phyloP scores from a whole-genome alignment of 768 basidiomycete genomes.

The Pisolithus orientalis region DNA sequence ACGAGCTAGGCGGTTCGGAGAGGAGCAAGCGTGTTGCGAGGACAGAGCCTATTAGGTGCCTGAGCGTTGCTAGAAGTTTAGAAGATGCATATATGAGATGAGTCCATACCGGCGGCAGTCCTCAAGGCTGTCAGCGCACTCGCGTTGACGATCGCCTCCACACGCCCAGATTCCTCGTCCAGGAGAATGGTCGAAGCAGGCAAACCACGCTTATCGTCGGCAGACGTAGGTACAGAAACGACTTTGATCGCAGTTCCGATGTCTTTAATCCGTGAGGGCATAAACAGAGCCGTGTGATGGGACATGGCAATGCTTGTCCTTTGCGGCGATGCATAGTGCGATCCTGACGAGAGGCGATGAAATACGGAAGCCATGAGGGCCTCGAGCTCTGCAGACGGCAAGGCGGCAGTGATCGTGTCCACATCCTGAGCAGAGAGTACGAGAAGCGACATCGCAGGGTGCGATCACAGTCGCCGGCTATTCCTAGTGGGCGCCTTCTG shows the following conservation, averaged over 20 bases:
- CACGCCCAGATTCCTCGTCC: conserved; percentile 59
- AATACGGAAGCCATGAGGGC: conserved; percentile 57
- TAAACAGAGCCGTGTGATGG: conserved; percentile 66
- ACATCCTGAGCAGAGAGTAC: conserved; percentile 62
- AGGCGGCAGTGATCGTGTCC: conserved; percentile 36
- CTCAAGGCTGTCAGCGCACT: conserved; percentile 69
- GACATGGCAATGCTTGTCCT: conserved; percentile 48
- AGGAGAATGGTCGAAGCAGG: conserved; percentile 74
- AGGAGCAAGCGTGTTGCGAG: conserved; percentile 42
- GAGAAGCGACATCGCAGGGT: conserved; percentile 38
- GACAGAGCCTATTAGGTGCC: conserved; percentile 33
- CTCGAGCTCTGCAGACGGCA: conserved; percentile 43
- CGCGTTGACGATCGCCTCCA: conserved; percentile 77
- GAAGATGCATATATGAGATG: too few species aligned
- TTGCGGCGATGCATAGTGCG: conserved; percentile 39
- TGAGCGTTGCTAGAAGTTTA: background rate
- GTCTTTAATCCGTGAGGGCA: conserved; percentile 63
- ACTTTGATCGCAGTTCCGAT: conserved; percentile 67
- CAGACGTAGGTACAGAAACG: conserved; percentile 57
- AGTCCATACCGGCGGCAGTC: conserved; percentile 65
- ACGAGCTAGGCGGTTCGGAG: conserved; percentile 25
- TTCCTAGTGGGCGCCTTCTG: too few species aligned
- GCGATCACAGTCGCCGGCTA: too few species aligned
- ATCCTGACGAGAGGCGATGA: conserved; percentile 34
- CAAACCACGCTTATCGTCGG: conserved; percentile 48